Conservation (phyloP, 495 filamentous ascomycete species). For the Lepraria neglecta region DNA sequence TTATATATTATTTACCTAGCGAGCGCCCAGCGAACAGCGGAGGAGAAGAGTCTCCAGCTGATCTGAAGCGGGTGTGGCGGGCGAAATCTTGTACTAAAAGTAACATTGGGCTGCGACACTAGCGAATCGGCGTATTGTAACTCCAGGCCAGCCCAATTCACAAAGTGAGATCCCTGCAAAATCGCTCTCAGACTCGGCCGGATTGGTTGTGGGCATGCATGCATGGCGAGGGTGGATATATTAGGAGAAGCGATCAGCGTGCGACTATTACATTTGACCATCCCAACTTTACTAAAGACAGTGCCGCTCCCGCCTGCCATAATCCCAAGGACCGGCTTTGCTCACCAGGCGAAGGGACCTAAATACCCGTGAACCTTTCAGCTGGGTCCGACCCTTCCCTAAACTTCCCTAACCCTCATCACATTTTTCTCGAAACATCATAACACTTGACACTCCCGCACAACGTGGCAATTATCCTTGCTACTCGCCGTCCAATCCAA, state of each 20-base stretch:
- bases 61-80: constrained; percentile 9
- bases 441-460: background rate
- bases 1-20: constrained; percentile 3
- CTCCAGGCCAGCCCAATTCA: background rate
- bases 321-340: constrained; percentile 22
- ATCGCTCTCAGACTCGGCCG: too few relatives aligned
- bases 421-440: background rate
- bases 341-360: constrained; percentile 19
- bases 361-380: constrained; percentile 26
- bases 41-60: constrained; percentile 2
- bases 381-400: constrained; percentile 23
- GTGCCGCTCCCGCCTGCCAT: constrained; percentile 24
- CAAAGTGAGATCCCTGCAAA: background rate
- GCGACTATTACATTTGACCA: constrained; percentile 2
- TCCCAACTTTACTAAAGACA: constrained; percentile 13
- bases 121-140: background rate
- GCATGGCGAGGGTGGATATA: background rate
- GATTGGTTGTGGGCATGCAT: too few relatives aligned
- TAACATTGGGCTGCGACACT: constrained; percentile 14
- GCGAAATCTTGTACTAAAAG: constrained; percentile 11
- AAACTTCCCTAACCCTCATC: constrained; percentile 4
- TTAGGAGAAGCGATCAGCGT: background rate
- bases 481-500: background rate
- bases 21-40: background rate
- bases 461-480: background rate